These are phyloP conservation scores for Claviceps paspali DNA, from an alignment of 2,329 filamentous ascomycete genomes.

Conservation along the genomic window DNA sequence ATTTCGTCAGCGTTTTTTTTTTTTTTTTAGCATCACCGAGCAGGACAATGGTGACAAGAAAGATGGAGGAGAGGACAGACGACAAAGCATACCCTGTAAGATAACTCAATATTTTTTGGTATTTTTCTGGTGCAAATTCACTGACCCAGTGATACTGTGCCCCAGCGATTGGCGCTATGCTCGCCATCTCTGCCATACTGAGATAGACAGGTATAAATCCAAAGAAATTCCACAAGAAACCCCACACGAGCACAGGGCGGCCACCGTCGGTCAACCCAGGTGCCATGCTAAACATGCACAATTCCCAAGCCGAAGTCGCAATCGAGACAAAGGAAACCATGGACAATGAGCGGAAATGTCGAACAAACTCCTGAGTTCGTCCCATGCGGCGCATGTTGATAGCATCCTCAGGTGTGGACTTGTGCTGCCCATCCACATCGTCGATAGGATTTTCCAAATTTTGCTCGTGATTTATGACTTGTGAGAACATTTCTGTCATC, in stretches of 20 bases:
- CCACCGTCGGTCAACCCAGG: conserved; percentile 3
- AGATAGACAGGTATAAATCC: conserved; percentile 5
- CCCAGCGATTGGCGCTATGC: conserved; percentile 10
- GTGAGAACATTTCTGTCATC: background rate
- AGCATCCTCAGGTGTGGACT: conserved; percentile 3
- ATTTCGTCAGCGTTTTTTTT: background rate
- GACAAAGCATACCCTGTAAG: conserved; percentile 4
- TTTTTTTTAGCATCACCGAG: too few relatives aligned
- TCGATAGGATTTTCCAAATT: background rate
- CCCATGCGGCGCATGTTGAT: conserved; percentile 6
- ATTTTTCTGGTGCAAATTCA: conserved; percentile 5
- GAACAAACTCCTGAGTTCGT: conserved; percentile 3
- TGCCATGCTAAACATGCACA: conserved; percentile 2
- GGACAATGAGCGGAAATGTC: conserved; percentile 3
- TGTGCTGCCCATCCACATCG: background rate
- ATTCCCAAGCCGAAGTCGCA: conserved; percentile 4
- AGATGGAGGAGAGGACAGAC: too few relatives aligned
- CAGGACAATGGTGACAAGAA: too few relatives aligned
- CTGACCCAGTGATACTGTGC: conserved; percentile 10
- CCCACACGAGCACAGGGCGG: conserved; percentile 2
- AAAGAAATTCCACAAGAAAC: conserved; percentile 2
- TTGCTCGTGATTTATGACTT: background rate
- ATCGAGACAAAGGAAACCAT: conserved; percentile 4
- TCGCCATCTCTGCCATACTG: conserved; percentile 9
- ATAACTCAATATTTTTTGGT: conserved; percentile 4